Conservation (phyloP, 2,329 filamentous ascomycete species). For the Pseudogymnoascus sp. region DNA sequence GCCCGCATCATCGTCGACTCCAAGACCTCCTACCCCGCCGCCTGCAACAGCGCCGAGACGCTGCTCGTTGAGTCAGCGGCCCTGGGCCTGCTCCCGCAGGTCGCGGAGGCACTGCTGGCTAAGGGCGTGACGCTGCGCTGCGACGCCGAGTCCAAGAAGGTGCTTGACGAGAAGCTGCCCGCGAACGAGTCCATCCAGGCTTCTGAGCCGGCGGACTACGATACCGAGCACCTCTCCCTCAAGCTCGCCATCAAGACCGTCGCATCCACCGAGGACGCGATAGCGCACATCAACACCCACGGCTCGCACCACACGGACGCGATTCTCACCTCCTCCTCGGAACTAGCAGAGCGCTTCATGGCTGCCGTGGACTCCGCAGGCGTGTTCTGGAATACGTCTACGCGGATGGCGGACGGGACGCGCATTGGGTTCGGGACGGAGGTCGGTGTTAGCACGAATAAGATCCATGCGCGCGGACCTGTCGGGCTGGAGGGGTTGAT, state of each 20-base stretch:
- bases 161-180: slow-evolving; percentile 42
- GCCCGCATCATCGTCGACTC: slow-evolving; percentile 75
- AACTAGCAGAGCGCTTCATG: slow-evolving; percentile 74
- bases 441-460: slow-evolving; percentile 97
- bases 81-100: slow-evolving; percentile 56
- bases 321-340: slow-evolving; percentile 65
- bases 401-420: slow-evolving; percentile 92
- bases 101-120: slow-evolving; percentile 64
- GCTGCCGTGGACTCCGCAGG: slow-evolving; percentile 78
- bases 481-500: slow-evolving; percentile 91
- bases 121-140: slow-evolving; percentile 79
- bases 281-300: slow-evolving; percentile 84
- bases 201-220: slow-evolving; percentile 62
- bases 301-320: slow-evolving; percentile 90
- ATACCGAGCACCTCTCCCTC: slow-evolving; percentile 83
- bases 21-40: slow-evolving; percentile 89
- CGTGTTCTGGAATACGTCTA: slow-evolving; percentile 95
- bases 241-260: slow-evolving; percentile 79
- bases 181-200: slow-evolving; percentile 47
- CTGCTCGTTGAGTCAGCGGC: slow-evolving; percentile 72
- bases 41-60: slow-evolving; percentile 91
- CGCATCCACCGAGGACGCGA: slow-evolving; percentile 56
- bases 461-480: slow-evolving; percentile 89
- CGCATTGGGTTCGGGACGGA: slow-evolving; percentile 96
- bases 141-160: slow-evolving; percentile 59